phyloP scores from a whole-genome alignment of 2,329 filamentous ascomycete species.

The Diaporthe aspalathi region DNA sequence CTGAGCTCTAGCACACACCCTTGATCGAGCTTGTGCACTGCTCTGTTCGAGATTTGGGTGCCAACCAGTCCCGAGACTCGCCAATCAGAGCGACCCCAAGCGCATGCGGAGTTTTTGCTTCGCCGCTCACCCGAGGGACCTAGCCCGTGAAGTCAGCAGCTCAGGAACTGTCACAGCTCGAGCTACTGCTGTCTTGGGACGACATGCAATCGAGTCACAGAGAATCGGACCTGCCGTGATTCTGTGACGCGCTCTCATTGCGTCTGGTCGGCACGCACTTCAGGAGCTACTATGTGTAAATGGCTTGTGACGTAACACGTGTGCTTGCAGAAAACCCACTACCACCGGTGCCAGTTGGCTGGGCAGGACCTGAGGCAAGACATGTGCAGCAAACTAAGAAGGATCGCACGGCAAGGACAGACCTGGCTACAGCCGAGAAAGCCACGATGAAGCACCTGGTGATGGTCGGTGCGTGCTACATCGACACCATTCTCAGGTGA shows the following conservation, averaged over 20 bases:
- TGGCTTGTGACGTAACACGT: not conserved
- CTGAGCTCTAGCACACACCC: not conserved
- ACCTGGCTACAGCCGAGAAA: not conserved
- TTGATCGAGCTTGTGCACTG: not conserved
- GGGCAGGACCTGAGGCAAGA: not conserved
- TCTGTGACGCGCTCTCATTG: not conserved
- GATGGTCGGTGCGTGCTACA: conserved; percentile 75
- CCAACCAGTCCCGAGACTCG: not conserved
- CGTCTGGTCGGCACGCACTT: not conserved
- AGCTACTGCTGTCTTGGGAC: not conserved
- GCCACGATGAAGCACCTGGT: conserved; percentile 59
- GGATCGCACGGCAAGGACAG: not conserved
- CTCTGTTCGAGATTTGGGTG: not conserved
- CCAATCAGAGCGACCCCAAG: conserved; percentile 2
- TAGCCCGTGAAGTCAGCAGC: not conserved
- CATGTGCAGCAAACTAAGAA: not conserved
- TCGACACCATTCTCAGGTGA: conserved; percentile 77
- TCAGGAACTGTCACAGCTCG: not conserved
- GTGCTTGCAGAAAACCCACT: conserved; percentile 3
- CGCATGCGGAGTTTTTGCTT: not conserved
- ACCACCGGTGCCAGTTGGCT: not conserved
- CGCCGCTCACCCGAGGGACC: not conserved
- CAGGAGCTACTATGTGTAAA: not conserved
- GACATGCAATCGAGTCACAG: not conserved
- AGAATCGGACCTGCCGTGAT: not conserved